Percentiles rank a stretch among this genome's conserved stretches.
phyloP scores from a whole-genome alignment of 2,329 filamentous ascomycete species.

The Arthrobotrys musiformis region DNA sequence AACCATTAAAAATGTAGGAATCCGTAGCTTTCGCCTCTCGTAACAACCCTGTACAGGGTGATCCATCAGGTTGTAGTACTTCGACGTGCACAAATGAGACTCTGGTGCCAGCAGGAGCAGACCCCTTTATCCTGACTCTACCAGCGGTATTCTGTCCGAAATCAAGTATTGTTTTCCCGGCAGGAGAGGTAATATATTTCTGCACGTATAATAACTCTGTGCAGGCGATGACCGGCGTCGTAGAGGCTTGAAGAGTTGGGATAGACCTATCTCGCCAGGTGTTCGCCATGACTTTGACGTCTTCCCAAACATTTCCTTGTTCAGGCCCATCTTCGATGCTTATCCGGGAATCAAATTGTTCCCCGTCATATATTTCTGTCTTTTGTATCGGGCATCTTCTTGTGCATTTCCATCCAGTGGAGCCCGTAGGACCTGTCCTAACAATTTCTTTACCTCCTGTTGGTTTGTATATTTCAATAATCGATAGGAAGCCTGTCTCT shows the following conservation, averaged over 20 bases:
- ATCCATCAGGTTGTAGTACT: constrained; percentile 25
- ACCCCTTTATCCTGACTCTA: constrained; percentile 24
- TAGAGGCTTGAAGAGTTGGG: constrained; percentile 24
- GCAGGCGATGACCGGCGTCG: constrained; percentile 16
- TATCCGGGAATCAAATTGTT: constrained; percentile 37
- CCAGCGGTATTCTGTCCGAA: constrained; percentile 49
- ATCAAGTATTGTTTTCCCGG: constrained; percentile 37
- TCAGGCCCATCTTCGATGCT: constrained; percentile 5
- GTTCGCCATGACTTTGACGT: constrained; percentile 31
- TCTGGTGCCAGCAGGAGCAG: constrained; percentile 30
- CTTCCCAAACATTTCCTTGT: constrained; percentile 4
- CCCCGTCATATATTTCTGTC: constrained; percentile 43
- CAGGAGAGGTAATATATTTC: constrained; percentile 9
- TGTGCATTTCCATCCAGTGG: constrained; percentile 49
- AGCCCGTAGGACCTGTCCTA: constrained; percentile 8
- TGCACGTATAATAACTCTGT: constrained; percentile 25
- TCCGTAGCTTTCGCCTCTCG: constrained; percentile 49
- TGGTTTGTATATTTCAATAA: background rate
- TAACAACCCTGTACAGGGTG: constrained; percentile 30
- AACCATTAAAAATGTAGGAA: constrained; percentile 41
- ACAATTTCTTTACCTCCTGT: background rate
- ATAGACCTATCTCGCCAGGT: background rate
- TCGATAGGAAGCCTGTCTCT: constrained; percentile 36
- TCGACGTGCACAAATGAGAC: constrained; percentile 38
- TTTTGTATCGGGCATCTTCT: constrained; percentile 15